phyloP scores from a whole-genome alignment of 257 asterid species.

The Solanum tarijense region DNA sequence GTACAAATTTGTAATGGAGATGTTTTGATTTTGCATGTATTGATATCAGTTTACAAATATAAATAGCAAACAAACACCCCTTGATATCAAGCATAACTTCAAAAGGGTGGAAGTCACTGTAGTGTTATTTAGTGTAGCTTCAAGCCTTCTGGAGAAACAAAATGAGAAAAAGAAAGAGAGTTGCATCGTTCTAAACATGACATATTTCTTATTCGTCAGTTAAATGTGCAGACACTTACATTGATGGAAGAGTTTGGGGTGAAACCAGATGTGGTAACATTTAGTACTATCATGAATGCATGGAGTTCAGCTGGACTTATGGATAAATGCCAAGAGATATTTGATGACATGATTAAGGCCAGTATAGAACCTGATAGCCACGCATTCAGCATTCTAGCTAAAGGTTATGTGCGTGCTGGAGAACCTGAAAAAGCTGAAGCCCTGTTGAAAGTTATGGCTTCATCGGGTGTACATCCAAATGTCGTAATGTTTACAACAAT shows the following conservation, averaged over 20 bases:
- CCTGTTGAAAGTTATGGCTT: conserved; percentile 41
- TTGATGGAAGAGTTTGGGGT: conserved; percentile 80
- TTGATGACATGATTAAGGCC: conserved; percentile 61
- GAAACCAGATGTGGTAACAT: conserved; percentile 81
- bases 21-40: not conserved
- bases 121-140: not conserved
- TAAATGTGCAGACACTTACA: conserved; percentile 36
- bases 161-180: not conserved
- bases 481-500: conserved; percentile 84
- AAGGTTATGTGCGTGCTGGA: conserved; percentile 81
- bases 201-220: not conserved
- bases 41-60: not conserved
- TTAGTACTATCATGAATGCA: conserved; percentile 90
- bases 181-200: not conserved
- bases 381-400: conserved; percentile 86
- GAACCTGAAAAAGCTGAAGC: conserved; percentile 67
- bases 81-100: not conserved
- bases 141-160: not conserved
- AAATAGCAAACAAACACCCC: not conserved
- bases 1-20: not conserved
- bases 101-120: not conserved
- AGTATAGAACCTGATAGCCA: conserved; percentile 74
- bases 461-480: conserved; percentile 54
- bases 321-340: conserved; percentile 72
- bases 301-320: conserved; percentile 84